phyloP scores from a whole-genome alignment of 805 yeast species.

The Metschnikowia corniflorae region DNA sequence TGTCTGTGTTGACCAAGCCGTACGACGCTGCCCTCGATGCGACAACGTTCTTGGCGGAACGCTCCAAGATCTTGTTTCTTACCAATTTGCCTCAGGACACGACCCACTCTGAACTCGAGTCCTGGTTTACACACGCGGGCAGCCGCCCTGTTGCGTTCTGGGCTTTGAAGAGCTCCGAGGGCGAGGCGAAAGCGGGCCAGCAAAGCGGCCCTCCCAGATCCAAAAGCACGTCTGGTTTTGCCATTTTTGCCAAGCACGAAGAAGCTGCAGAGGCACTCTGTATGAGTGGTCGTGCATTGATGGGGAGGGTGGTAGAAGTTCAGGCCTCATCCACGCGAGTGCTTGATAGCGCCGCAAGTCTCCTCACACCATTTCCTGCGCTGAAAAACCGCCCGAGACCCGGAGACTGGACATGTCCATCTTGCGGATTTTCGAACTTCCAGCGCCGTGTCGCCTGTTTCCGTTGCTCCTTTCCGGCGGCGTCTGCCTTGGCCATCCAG shows the following conservation, averaged over 20 bases:
- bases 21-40: slow-evolving; percentile 75
- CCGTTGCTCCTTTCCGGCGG: slow-evolving; percentile 85
- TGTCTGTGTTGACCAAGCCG: slow-evolving; percentile 63
- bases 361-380: slow-evolving; percentile 80
- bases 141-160: slow-evolving; percentile 86
- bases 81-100: slow-evolving; percentile 82
- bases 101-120: slow-evolving; percentile 85
- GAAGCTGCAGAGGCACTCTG: slow-evolving; percentile 77
- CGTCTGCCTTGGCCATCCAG: slow-evolving; percentile 66
- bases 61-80: slow-evolving; percentile 74
- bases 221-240: slow-evolving; percentile 66
- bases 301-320: slow-evolving; percentile 75
- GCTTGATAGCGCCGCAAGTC: slow-evolving; percentile 76
- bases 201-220: slow-evolving; percentile 34
- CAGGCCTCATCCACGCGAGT: slow-evolving; percentile 81
- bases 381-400: slow-evolving; percentile 88
- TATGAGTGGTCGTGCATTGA: slow-evolving; percentile 73
- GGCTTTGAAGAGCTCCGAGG: slow-evolving; percentile 64
- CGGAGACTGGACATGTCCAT: slow-evolving; percentile 98
- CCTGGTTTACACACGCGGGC: slow-evolving; percentile 87
- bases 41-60: slow-evolving; percentile 60
- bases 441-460: slow-evolving; percentile 93
- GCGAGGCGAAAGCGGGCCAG: slow-evolving; percentile 12
- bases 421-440: slow-evolving; percentile 92
- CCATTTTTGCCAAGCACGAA: slow-evolving; percentile 78